Evolutionary conservation across 129 eudicot genomes (phyloP).

Genomic region (Flaveria robusta): DNA sequence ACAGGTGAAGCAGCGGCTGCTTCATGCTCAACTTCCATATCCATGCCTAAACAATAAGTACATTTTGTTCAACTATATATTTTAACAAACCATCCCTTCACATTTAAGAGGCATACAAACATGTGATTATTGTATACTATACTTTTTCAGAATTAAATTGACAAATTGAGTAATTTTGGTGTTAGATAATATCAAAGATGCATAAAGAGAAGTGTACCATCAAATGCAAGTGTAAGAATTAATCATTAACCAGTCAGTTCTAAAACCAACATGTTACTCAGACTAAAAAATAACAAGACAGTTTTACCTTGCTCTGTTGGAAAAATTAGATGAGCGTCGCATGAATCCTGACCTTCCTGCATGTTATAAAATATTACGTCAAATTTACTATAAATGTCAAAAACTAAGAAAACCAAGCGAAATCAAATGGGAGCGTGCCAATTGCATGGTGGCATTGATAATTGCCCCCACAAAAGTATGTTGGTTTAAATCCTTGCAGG

Average conservation of each 20-base stretch:
- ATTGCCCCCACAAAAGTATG: no score
- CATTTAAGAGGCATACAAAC: neutral
- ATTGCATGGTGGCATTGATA: no score
- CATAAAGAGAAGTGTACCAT: neutral
- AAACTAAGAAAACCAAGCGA: neutral
- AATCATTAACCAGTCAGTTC: neutral
- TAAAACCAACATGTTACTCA: neutral
- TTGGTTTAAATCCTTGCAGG: no score
- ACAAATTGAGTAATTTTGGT: neutral
- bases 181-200: neutral
- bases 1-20: neutral
- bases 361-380: neutral
- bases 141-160: no score
- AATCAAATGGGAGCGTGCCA: no score
- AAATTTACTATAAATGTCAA: neutral
- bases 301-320: constrained; percentile 6
- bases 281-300: neutral
- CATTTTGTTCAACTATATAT: no score
- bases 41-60: no score
- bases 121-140: neutral
- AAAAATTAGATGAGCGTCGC: neutral
- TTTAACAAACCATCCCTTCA: no score
- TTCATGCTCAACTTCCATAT: no score
- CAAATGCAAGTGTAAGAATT: neutral
- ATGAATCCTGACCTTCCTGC: neutral